These are phyloP conservation scores for Trichoderma brevicompactum DNA, from an alignment of 2,329 filamentous ascomycete species.

Conservation along the genomic window DNA sequence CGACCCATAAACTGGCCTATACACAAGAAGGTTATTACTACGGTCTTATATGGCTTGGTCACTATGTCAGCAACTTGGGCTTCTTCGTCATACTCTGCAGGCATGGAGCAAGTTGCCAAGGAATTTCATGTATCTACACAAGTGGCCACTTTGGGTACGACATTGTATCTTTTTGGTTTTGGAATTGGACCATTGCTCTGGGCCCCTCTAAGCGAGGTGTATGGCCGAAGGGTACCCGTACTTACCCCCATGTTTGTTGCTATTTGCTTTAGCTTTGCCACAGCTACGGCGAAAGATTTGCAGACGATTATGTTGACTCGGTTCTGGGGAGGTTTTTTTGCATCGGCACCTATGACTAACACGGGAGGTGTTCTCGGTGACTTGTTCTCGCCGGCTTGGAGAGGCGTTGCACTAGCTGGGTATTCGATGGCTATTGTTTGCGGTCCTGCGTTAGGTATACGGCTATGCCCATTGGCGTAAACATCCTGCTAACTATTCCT, in stretches of 20 bases:
- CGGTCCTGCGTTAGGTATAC: constrained; percentile 52
- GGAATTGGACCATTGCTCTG: constrained; percentile 58
- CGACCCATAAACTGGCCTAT: too few species aligned
- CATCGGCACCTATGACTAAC: constrained; percentile 64
- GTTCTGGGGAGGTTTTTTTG: constrained; percentile 67
- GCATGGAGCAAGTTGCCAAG: too few species aligned
- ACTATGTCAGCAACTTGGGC: too few species aligned
- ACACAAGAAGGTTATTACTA: too few species aligned
- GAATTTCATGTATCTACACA: too few species aligned
- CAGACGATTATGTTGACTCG: constrained; percentile 62
- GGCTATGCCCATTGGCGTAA: neutral
- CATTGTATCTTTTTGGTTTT: constrained; percentile 47
- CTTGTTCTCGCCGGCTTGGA: constrained; percentile 57
- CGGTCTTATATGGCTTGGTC: too few species aligned
- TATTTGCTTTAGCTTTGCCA: constrained; percentile 63
- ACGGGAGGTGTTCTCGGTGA: constrained; percentile 65
- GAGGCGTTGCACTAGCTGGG: constrained; percentile 63
- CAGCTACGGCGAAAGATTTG: constrained; percentile 61
- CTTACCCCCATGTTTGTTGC: constrained; percentile 49
- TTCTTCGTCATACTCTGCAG: too few species aligned
- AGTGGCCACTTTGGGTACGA: too few species aligned
- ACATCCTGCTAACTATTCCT: too few species aligned
- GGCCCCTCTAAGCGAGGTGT: constrained; percentile 60
- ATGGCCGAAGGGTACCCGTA: constrained; percentile 52
- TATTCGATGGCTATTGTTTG: constrained; percentile 64